Conservation (phyloP, 2,329 filamentous ascomycete genomes). For the Ascochyta koolunga region DNA sequence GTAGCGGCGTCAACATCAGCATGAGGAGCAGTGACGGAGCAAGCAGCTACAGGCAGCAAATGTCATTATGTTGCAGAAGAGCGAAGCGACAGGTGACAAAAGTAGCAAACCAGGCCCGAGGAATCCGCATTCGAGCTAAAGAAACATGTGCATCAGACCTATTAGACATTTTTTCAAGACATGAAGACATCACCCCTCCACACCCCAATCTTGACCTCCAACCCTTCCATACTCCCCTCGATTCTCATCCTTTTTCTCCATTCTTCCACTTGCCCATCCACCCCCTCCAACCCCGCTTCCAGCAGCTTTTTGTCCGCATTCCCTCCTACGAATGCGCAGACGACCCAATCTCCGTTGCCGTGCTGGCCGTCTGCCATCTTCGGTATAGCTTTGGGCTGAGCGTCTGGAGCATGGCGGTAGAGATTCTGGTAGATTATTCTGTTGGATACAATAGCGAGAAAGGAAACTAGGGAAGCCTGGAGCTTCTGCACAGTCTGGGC, state of each 20-base stretch:
- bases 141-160: background rate
- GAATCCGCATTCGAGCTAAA: background rate
- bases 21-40: no score
- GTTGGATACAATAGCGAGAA: background rate
- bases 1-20: no score
- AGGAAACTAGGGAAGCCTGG: background rate
- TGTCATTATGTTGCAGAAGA: background rate
- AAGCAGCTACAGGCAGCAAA: background rate
- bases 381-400: background rate
- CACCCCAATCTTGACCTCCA: background rate
- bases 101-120: background rate
- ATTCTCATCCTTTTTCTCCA: background rate
- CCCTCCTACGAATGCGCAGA: background rate
- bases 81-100: background rate
- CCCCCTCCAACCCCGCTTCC: background rate
- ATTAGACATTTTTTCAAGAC: background rate
- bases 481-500: background rate
- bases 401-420: background rate
- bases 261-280: background rate
- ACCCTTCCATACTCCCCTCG: background rate
- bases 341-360: conserved; percentile 2
- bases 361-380: conserved; percentile 2
- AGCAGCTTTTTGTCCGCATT: background rate
- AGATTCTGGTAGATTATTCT: background rate
- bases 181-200: conserved; percentile 10